Conservation (phyloP, 139 green algal genomes). For the Coccomyxa sp. region DNA sequence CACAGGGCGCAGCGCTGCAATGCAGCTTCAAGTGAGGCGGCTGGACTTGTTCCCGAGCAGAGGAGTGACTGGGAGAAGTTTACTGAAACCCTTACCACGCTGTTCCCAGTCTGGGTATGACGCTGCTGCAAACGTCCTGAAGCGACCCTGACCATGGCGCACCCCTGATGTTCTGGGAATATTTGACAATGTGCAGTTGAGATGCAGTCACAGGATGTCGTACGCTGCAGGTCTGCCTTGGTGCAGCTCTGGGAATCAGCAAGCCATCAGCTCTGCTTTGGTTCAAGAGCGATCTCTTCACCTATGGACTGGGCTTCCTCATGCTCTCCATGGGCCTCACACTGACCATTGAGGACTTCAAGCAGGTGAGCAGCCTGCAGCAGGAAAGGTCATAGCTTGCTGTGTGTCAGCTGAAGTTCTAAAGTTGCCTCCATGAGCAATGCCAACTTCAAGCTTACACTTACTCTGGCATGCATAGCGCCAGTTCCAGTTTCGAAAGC, state of each 20-base stretch:
- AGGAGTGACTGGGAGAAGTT: conserved; percentile 35
- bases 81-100: conserved; percentile 51
- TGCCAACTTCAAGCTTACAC: neutral
- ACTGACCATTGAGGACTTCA: conserved; percentile 79
- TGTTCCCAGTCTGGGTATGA: conserved; percentile 79
- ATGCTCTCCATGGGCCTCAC: conserved; percentile 87
- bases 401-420: neutral
- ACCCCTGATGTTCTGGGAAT: neutral
- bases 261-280: conserved; percentile 44
- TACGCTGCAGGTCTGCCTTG: conserved; percentile 28
- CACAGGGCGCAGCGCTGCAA: no score
- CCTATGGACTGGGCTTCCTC: conserved; percentile 60
- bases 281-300: conserved; percentile 70
- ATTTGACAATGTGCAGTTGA: neutral
- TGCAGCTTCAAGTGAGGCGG: no score
- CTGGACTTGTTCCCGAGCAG: no score
- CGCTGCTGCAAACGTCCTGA: neutral
- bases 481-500: no score
- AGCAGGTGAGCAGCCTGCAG: conserved; percentile 29
- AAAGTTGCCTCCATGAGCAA: neutral
- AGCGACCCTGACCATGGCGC: neutral
- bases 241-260: conserved; percentile 41
- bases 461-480: no score
- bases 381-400: neutral
- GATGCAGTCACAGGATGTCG: neutral